Evolutionary conservation across 257 asterid species (phyloP), one percentile per base, ranked within the genome.

Genomic region (Solanum neorickii): DNA sequence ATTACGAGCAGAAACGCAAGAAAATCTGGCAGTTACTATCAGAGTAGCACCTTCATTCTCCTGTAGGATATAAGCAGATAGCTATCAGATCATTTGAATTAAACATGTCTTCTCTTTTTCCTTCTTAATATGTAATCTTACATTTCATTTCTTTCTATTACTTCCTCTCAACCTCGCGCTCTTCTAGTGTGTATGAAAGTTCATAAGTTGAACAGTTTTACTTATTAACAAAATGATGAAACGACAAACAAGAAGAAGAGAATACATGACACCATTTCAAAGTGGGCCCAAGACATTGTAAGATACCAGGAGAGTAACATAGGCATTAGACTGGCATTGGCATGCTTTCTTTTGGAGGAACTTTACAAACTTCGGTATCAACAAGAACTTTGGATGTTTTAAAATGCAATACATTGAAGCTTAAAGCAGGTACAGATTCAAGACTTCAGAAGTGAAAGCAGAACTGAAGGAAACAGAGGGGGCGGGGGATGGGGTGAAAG

Each of bases 31-130:
- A 35, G 97, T 90, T 42, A 96, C 98, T 15, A 95, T 69, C 88
- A 96, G 88, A 12, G 99, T 95, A 75, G 98, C 98, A 83, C 98
- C 98, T 92, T 95, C 99, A 41, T 94, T 93, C 90, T 96, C 98
- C 98, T 95, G 94, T 76, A 56, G 42, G 31, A 70, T 39, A 83
- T 37, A 39, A 83, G 47, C 74, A 83, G 13, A 77, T 77, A 59
- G 46, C 23, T 44, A 42, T 77, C 39, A 77, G 10, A 41, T 39
- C 83, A 41, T 41, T 39, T 75, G 83, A 41, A 41, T 75, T 41
- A 41, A 41, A 41, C 35, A 75, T 23, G 83, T 44, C 35, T 75
- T 75, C 49, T 75, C 83, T 52, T 75, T 75, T 75, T 75, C 59
- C 56, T 41, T 75, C 56, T 41, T 41, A 41, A 52, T 41, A 23